These are phyloP conservation scores for Elongisporangium anandrum DNA, from an alignment of 352 stramenopile species.

Conservation along the genomic window DNA sequence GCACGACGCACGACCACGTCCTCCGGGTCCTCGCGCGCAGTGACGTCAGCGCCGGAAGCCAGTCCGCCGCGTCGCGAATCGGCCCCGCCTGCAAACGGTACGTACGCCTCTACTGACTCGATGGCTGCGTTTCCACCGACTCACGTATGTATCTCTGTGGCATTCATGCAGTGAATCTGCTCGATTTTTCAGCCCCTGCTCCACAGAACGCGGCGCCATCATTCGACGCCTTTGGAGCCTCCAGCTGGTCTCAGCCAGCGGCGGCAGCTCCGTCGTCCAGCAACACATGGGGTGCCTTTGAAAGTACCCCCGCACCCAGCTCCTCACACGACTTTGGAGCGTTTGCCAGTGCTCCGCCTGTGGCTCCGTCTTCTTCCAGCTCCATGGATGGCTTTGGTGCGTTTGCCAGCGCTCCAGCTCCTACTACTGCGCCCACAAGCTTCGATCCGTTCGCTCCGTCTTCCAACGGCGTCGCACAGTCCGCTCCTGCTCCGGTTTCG, in stretches of 20 bases:
- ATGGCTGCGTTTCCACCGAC: not conserved
- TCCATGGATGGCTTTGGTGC: not conserved
- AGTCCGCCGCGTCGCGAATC: slow-evolving; percentile 6
- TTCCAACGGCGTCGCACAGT: not conserved
- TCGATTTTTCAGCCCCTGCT: slow-evolving; percentile 48
- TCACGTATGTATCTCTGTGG: slow-evolving; percentile 2
- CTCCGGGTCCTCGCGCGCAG: not conserved
- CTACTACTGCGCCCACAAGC: slow-evolving; percentile 2
- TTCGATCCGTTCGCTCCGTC: slow-evolving; percentile 28
- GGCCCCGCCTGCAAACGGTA: not conserved
- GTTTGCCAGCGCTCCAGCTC: not conserved
- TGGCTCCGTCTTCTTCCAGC: slow-evolving; percentile 3
- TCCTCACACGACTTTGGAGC: slow-evolving; percentile 36
- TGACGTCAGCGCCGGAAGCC: slow-evolving; percentile 4
- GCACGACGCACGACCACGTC: not conserved
- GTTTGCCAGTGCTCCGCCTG: slow-evolving; percentile 22
- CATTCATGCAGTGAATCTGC: slow-evolving; percentile 30
- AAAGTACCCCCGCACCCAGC: slow-evolving; percentile 14
- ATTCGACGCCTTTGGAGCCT: slow-evolving; percentile 41
- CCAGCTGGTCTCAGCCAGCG: slow-evolving; percentile 7
- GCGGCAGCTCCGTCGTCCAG: slow-evolving; percentile 11
- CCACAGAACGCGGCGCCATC: slow-evolving; percentile 7
- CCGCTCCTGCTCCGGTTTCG: not conserved
- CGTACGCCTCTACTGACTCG: not conserved
- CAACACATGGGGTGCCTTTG: slow-evolving; percentile 20